Evolutionary conservation across 192 early-diverging fungal genomes (phyloP), one percentile per base, ranked within the genome.

Genomic region (Gaertneriomyces sp.): DNA sequence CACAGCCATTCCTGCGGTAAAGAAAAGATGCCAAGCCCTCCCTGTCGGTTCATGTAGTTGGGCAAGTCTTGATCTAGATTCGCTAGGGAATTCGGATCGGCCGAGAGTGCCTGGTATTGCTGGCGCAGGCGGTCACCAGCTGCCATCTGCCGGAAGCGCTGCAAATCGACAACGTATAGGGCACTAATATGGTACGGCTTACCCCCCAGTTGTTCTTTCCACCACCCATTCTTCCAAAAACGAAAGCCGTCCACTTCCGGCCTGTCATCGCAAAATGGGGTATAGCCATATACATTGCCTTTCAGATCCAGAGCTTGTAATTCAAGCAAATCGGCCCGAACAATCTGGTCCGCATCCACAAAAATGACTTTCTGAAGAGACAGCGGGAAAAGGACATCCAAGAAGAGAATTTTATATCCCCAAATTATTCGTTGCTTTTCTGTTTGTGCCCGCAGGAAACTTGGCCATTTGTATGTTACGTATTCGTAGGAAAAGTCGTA

Each of bases 11-110:
- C 94, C 70, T 96, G 93, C 2, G 94, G 93, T 71, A 98, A 72
- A 4, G 92, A 94, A 61, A 87, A 87, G 45, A 98, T 96, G 2
- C 94, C 94, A 20, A 98, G 89, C 19, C 88, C 69, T 66, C 91
- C 88, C 61, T 91, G 87, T 5, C 57, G 58, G 14, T 63, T 63
- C 92, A 97, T 93, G 58, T 95, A 94, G 76, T 99, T 99, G 7
- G 94, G 96, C 64, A 99, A 74, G 82, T 99, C 96, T 72, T 99
- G 96, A 72, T 99, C 96, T 45, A 99, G 78, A 69, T 99, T 99
- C 0, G 96, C 89, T 47, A 99, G 78, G 19, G 90, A 93, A 44
- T 86, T 79, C 8, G 93, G 87, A 72, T 99, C 96, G 6, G 84
- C 81, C 43, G 90, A 91, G 7, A 99, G 79, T 58, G 81, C 83